Percentiles rank a stretch among this genome's conserved stretches.
phyloP scores from a whole-genome alignment of 805 yeast species.

The Wickerhamiella lipophila region DNA sequence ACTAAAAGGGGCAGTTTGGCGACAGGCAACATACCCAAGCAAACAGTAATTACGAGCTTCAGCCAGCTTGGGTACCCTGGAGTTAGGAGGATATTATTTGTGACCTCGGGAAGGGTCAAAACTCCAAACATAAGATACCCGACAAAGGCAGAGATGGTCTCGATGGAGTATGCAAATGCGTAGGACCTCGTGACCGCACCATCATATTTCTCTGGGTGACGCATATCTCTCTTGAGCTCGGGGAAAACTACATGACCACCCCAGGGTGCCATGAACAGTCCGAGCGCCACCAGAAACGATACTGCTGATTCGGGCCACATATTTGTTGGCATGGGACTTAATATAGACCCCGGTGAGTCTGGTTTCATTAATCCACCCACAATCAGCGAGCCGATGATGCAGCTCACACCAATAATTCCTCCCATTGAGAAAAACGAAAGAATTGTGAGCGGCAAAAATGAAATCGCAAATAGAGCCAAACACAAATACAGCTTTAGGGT shows the following conservation, averaged over 20 bases:
- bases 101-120: conserved; percentile 53
- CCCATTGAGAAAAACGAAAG: conserved; percentile 55
- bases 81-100: conserved; percentile 58
- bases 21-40: conserved; percentile 71
- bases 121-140: conserved; percentile 74
- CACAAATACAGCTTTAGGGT: conserved; percentile 44
- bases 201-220: conserved; percentile 48
- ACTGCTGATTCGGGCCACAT: conserved; percentile 52
- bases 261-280: conserved; percentile 44
- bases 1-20: conserved; percentile 77
- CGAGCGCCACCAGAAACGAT: conserved; percentile 33
- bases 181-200: conserved; percentile 45
- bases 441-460: conserved; percentile 62
- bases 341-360: conserved; percentile 61
- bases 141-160: conserved; percentile 45
- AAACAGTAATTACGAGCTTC: conserved; percentile 38
- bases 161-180: conserved; percentile 43
- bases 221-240: conserved; percentile 58
- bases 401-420: conserved; percentile 60
- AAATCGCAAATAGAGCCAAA: conserved; percentile 19
- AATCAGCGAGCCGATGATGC: conserved; percentile 46
- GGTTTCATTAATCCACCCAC: conserved; percentile 51
- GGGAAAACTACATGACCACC: conserved; percentile 79
- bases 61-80: conserved; percentile 55
- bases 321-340: conserved; percentile 50